Base-by-base conservation (phyloP, 441 rosid genomes). In the Flueggea neowawraea region DNA sequence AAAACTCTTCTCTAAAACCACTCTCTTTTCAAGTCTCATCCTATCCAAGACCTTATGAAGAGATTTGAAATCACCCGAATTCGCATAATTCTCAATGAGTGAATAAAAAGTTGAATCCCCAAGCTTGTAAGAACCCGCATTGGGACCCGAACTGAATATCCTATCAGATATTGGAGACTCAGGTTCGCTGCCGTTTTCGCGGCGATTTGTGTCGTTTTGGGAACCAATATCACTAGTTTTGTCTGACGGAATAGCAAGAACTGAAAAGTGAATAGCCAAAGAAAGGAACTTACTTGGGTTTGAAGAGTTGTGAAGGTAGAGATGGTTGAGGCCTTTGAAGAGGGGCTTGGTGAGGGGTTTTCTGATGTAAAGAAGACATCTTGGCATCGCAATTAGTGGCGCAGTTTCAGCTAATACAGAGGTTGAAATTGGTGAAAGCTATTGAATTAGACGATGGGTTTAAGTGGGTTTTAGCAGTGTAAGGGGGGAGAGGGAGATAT, bases 61-160 rank as follows among this genome's bases (percentile, higher is more conserved):
- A 0, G 92, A 79, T n/a, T 48, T 55, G 16, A 94, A 86, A 79
- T 94, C 90, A 60, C 86, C 78, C 0, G 68, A 72, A 49, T 57
- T 64, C 3, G 99, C 88, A 64, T 80, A 74, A 55, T 60, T 81
- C 63, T 86, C 80, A 63, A 89, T 79, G 70, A 86, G 82, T 6
- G 85, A 74, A 63, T 83, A 87, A 36, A 89, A 84, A 28, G 97
- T 84, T 17, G 95, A 87, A 69, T 91, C 99, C 14, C 97, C 97
- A 28, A 60, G 16, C 31, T 74, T 75, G 74, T 78, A 87, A 51
- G 96, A 83, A 58, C 97, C 97, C 78, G 78, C 75, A 57, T 75
- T 80, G n/a, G 87, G 66, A 68, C 73, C 67, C 0, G 85, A 78
- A 31, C 68, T 75, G 69, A 88, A 88, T 17, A 90, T 66, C 41